Conservation (phyloP, 805 yeast genomes). For the Saccharomyces eubayanus region DNA sequence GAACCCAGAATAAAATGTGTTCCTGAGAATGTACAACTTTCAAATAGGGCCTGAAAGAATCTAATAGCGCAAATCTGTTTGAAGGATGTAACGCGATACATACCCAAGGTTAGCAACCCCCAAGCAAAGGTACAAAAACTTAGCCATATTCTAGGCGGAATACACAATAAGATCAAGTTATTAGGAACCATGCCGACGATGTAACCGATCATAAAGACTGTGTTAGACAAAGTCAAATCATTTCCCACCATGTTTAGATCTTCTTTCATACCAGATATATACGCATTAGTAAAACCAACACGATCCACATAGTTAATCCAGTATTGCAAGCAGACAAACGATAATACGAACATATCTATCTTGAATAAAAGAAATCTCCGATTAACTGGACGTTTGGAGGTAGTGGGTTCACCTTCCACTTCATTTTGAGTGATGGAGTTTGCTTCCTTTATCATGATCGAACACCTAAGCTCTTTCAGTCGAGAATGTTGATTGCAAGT, state of each 20-base stretch:
- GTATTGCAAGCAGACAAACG: conserved; percentile 30
- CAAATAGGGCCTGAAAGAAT: conserved; percentile 54
- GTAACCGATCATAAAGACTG: conserved; percentile 54
- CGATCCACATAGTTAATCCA: conserved; percentile 51
- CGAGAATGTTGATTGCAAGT: background rate
- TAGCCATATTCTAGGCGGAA: conserved; percentile 52
- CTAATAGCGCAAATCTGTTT: conserved; percentile 48
- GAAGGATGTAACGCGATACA: conserved; percentile 40
- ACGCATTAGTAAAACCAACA: conserved; percentile 48
- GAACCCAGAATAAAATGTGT: conserved; percentile 47
- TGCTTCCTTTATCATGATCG: conserved; percentile 1
- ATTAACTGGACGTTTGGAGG: conserved; percentile 2
- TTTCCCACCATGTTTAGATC: conserved; percentile 42
- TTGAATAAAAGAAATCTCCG: conserved; percentile 19
- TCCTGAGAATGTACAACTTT: conserved; percentile 49
- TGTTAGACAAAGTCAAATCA: conserved; percentile 44
- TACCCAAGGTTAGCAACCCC: conserved; percentile 47
- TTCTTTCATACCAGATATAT: conserved; percentile 61
- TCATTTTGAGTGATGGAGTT: background rate
- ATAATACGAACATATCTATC: conserved; percentile 28
- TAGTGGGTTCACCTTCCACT: background rate
- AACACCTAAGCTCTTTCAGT: background rate
- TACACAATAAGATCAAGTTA: conserved; percentile 42
- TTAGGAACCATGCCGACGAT: conserved; percentile 56
- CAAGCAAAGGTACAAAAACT: conserved; percentile 47